These are phyloP conservation scores for Nannochloris sp. DNA, from an alignment of 139 green algal genomes.

Conservation along the genomic window DNA sequence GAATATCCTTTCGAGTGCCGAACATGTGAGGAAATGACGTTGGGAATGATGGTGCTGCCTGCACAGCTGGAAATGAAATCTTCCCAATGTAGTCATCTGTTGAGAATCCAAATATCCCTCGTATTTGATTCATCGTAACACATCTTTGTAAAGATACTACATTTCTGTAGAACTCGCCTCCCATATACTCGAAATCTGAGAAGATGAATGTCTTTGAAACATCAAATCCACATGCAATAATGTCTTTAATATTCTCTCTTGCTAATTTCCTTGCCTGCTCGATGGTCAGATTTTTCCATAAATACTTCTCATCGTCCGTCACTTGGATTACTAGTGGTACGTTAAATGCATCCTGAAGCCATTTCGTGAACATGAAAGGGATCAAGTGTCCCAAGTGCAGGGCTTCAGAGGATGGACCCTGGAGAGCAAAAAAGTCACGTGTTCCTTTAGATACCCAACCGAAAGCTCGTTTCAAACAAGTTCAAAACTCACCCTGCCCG, in stretches of 20 bases:
- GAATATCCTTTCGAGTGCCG: constrained; percentile 66
- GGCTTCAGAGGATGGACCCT: constrained; percentile 90
- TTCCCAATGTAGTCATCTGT: constrained; percentile 91
- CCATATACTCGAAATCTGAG: constrained; percentile 92
- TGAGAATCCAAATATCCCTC: constrained; percentile 83
- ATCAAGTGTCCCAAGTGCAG: constrained; percentile 96
- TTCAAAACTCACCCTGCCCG: constrained; percentile 35
- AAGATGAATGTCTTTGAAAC: constrained; percentile 95
- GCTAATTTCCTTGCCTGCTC: constrained; percentile 73
- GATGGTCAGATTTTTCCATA: constrained; percentile 76
- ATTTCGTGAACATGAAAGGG: constrained; percentile 96
- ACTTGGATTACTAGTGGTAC: constrained; percentile 97
- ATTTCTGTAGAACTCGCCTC: constrained; percentile 89
- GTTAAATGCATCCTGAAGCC: constrained; percentile 88
- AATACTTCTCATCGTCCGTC: constrained; percentile 94
- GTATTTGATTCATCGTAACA: constrained; percentile 88
- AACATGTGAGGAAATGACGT: constrained; percentile 96
- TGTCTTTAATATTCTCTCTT: constrained; percentile 94
- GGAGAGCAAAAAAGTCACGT: neutral
- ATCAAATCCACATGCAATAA: constrained; percentile 98
- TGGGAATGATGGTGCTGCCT: constrained; percentile 87
- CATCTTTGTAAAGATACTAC: constrained; percentile 73
- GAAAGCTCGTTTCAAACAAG: neutral
- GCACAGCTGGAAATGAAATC: constrained; percentile 88
- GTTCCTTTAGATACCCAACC: neutral